Conservation (phyloP, 306 rosid species). For the Biancaea sappan region DNA sequence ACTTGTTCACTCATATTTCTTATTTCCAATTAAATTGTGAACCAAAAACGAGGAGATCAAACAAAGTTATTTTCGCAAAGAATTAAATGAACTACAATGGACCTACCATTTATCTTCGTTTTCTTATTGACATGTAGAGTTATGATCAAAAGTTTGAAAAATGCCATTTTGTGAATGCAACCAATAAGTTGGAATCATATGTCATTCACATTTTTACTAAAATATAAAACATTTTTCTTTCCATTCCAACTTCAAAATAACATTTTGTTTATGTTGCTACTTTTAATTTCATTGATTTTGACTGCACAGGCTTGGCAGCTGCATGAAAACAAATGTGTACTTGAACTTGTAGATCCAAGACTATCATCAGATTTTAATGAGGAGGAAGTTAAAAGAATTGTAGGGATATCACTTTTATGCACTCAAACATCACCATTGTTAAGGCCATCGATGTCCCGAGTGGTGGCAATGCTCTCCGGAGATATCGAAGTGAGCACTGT, state of each 20-base stretch:
- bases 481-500: slow-evolving; percentile 57
- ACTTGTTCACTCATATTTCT: no score
- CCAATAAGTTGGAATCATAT: neutral
- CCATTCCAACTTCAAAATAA: neutral
- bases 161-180: slow-evolving; percentile 6
- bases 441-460: neutral
- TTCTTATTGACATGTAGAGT: neutral
- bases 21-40: no score
- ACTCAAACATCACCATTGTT: neutral
- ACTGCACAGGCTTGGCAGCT: neutral
- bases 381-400: neutral
- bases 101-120: slow-evolving; percentile 3
- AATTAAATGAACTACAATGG: neutral
- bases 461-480: slow-evolving; percentile 69
- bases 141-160: neutral
- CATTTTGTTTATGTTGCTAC: no score
- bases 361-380: slow-evolving; percentile 21
- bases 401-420: slow-evolving; percentile 10
- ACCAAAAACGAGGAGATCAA: no score
- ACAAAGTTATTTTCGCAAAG: neutral
- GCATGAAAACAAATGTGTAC: neutral
- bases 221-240: neutral
- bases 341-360: slow-evolving; percentile 52
- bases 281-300: neutral
- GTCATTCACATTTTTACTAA: neutral